Conservation (phyloP, 495 filamentous ascomycete species). For the Trichoderma erinaceum region DNA sequence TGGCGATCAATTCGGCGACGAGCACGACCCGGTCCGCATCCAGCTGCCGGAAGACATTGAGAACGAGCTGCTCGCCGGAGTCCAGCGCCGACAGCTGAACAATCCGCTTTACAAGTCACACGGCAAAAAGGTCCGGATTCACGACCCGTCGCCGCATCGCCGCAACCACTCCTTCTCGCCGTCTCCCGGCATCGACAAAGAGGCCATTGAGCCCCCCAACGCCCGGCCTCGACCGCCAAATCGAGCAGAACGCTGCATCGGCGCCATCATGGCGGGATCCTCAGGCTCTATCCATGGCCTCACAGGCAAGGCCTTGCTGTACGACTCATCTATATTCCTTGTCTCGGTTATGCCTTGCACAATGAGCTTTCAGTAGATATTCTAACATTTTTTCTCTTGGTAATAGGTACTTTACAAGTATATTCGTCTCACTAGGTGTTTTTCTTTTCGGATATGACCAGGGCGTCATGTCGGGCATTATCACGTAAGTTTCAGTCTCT, state of each 20-base stretch:
- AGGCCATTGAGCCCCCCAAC: slow-evolving; percentile 76
- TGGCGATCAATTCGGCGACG: slow-evolving; percentile 77
- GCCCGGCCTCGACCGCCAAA: slow-evolving; percentile 57
- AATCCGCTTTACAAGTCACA: slow-evolving; percentile 23
- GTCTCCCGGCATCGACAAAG: slow-evolving; percentile 55
- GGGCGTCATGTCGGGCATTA: slow-evolving; percentile 98
- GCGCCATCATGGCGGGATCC: slow-evolving; percentile 75
- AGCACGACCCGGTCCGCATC: slow-evolving; percentile 69
- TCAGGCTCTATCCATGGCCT: slow-evolving; percentile 76
- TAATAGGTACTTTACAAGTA: slow-evolving; percentile 87
- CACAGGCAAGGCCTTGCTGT: slow-evolving; percentile 93
- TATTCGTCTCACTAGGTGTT: slow-evolving; percentile 95
- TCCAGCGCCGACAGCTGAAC: slow-evolving; percentile 26
- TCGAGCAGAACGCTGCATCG: slow-evolving; percentile 60
- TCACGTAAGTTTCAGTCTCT: slow-evolving; percentile 63
- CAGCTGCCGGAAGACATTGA: slow-evolving; percentile 57
- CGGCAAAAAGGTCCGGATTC: slow-evolving; percentile 42
- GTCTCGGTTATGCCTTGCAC: slow-evolving; percentile 31
- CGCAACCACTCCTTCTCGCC: slow-evolving; percentile 24
- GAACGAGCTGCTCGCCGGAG: slow-evolving; percentile 47
- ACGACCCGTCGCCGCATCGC: slow-evolving; percentile 23
- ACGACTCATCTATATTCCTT: slow-evolving; percentile 29
- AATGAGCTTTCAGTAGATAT: not conserved
- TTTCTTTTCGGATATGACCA: slow-evolving; percentile 99
- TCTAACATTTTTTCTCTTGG: not conserved